Conservation (phyloP, 108 stramenopile genomes). For the Skeletonema marinoi region DNA sequence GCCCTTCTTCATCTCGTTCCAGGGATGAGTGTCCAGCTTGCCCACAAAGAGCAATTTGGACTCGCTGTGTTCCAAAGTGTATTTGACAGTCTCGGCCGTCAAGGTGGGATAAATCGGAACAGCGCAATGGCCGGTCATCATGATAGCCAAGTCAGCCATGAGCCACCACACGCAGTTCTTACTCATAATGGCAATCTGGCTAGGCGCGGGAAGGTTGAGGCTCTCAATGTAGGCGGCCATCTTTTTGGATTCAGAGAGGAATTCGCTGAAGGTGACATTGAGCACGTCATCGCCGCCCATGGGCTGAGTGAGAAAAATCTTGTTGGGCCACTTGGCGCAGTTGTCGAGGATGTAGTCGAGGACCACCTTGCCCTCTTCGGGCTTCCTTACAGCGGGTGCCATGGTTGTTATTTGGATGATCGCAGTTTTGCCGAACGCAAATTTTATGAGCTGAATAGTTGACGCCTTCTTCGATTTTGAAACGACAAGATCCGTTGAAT, state of each 20-base stretch:
- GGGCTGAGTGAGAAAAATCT: slow-evolving; percentile 71
- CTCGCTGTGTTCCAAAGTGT: slow-evolving; percentile 80
- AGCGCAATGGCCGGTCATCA: slow-evolving; percentile 71
- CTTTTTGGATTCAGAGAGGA: slow-evolving; percentile 37
- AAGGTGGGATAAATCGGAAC: slow-evolving; percentile 78
- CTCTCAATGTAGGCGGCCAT: slow-evolving; percentile 72
- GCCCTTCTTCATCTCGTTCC: slow-evolving; percentile 77
- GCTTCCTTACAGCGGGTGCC: neutral
- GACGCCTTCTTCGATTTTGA: too few species aligned
- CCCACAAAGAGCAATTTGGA: slow-evolving; percentile 78
- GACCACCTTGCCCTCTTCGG: slow-evolving; percentile 53
- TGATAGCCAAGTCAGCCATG: slow-evolving; percentile 79
- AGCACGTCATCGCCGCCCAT: slow-evolving; percentile 66
- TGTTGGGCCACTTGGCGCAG: slow-evolving; percentile 57
- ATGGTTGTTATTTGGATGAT: neutral
- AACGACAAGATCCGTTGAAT: too few species aligned
- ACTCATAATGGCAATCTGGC: slow-evolving; percentile 71
- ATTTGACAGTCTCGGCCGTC: slow-evolving; percentile 67
- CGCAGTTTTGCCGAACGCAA: too few species aligned
- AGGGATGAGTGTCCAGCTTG: slow-evolving; percentile 74
- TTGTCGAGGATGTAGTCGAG: slow-evolving; percentile 69
- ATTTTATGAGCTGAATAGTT: too few species aligned
- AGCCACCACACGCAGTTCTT: slow-evolving; percentile 86
- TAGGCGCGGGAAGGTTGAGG: slow-evolving; percentile 35
- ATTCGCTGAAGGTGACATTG: slow-evolving; percentile 60